Percentiles rank a stretch among this genome's conserved stretches.
Conservation (phyloP, 1,139 yeast genomes). For the Kluyveromyces sp. region DNA sequence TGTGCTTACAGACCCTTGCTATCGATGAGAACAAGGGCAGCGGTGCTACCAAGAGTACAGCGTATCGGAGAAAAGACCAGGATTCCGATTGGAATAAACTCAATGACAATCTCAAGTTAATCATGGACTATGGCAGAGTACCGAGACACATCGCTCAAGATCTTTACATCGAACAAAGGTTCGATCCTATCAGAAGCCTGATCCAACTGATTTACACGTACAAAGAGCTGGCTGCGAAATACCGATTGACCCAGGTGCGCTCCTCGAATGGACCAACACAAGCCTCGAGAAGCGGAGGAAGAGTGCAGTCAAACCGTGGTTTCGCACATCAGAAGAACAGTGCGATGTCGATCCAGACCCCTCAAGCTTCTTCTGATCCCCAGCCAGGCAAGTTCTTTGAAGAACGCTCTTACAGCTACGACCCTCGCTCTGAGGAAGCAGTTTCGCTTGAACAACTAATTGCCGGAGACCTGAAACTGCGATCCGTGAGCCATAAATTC, state of each 20-base stretch:
- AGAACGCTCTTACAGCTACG: constrained; percentile 3
- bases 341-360: too few relatives aligned
- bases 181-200: constrained; percentile 16
- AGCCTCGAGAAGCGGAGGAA: constrained; percentile 11
- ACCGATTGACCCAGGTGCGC: not conserved
- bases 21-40: constrained; percentile 13
- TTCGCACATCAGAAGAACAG: constrained; percentile 14
- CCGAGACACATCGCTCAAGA: constrained; percentile 16
- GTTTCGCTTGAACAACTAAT: constrained; percentile 15
- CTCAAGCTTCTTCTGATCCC: too few relatives aligned
- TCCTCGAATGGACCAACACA: not conserved
- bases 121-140: constrained; percentile 18
- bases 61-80: not conserved
- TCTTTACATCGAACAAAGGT: constrained; percentile 15
- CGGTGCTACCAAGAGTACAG: not conserved
- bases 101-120: constrained; percentile 10
- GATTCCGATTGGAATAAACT: constrained; percentile 10
- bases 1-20: constrained; percentile 17
- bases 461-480: constrained; percentile 15
- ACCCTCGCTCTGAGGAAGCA: constrained; percentile 12
- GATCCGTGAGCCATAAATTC: constrained; percentile 30
- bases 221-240: constrained; percentile 4
- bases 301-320: constrained; percentile 20
- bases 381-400: not conserved
- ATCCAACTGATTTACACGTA: constrained; percentile 16